A percentile compares a stretch with the other conserved stretches of the same genome.
These are phyloP conservation scores for Geotrichum europaeum DNA, from an alignment of 1,139 yeast species.

Conservation along the genomic window DNA sequence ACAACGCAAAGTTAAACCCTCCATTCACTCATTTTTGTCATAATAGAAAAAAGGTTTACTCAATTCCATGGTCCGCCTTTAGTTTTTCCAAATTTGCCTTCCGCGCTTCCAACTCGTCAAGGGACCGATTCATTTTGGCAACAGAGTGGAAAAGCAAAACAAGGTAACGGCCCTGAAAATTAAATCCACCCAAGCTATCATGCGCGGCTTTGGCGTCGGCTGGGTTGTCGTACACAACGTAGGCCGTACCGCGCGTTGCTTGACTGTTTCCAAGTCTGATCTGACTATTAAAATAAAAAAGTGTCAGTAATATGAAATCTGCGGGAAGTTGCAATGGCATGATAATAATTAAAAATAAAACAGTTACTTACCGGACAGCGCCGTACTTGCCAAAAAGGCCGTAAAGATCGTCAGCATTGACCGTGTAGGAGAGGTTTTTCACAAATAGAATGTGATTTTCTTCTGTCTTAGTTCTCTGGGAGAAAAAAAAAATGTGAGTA, in stretches of 20 bases:
- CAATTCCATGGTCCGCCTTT: constrained; percentile 27
- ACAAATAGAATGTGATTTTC: constrained; percentile 40
- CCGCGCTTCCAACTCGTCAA: constrained; percentile 27
- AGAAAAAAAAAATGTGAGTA: not conserved
- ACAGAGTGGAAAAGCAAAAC: constrained; percentile 46
- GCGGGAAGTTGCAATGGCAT: not conserved
- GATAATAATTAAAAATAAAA: not conserved
- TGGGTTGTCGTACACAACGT: constrained; percentile 49
- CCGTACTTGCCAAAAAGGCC: constrained; percentile 55
- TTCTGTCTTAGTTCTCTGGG: not conserved
- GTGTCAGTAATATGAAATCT: not conserved
- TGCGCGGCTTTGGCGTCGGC: constrained; percentile 47
- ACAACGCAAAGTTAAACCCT: too few relatives aligned
- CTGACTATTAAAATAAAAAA: constrained; percentile 31
- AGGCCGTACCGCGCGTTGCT: constrained; percentile 50
- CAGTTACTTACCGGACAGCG: constrained; percentile 37
- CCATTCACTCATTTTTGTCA: not conserved
- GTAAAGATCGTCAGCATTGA: constrained; percentile 45
- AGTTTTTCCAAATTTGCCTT: constrained; percentile 27
- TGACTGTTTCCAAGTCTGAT: constrained; percentile 45
- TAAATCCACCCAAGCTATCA: constrained; percentile 53
- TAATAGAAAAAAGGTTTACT: constrained; percentile 12
- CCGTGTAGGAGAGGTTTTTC: constrained; percentile 54
- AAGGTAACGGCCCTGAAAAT: constrained; percentile 54
- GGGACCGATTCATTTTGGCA: constrained; percentile 31